These are phyloP conservation scores for Chytridium lagenaria DNA, from an alignment of 371 early-diverging fungal genomes.

Conservation along the genomic window DNA sequence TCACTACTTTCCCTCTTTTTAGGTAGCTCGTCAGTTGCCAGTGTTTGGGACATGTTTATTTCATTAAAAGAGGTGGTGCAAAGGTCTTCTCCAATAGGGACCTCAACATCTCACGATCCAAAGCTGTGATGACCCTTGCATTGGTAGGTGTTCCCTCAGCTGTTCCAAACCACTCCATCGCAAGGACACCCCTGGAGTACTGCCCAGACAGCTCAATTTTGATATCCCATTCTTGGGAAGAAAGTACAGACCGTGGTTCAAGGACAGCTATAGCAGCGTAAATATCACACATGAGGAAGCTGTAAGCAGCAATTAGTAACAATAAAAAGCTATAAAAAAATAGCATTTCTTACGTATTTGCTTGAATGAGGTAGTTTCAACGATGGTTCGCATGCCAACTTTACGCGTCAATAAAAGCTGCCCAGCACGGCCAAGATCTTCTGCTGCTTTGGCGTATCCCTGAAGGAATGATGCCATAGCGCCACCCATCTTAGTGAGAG, in stretches of 20 bases:
- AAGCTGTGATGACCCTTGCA: conserved; percentile 28
- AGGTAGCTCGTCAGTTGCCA: no score
- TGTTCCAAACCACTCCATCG: conserved; percentile 37
- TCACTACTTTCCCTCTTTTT: no score
- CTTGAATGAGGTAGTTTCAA: not conserved
- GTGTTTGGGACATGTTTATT: no score
- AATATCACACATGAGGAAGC: conserved; percentile 43
- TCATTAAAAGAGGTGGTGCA: no score
- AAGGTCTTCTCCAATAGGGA: conserved; percentile 11
- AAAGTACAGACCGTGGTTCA: conserved; percentile 36
- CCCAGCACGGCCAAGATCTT: not conserved
- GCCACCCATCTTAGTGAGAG: conserved; percentile 16
- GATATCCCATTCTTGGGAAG: conserved; percentile 46
- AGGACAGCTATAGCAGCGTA: conserved; percentile 41
- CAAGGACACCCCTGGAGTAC: conserved; percentile 41
- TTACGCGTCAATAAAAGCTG: not conserved
- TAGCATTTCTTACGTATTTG: not conserved
- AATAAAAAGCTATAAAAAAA: not conserved
- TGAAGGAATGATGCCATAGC: conserved; percentile 1
- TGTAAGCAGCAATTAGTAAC: not conserved
- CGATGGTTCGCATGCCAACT: not conserved
- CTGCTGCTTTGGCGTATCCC: conserved; percentile 13
- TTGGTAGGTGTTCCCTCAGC: conserved; percentile 21
- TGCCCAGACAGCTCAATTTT: conserved; percentile 43
- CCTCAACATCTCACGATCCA: conserved; percentile 20